Evolutionary conservation across 2,329 filamentous ascomycete species (phyloP), one percentile per base, ranked within the genome.

Genomic region (Periconia sp.): DNA sequence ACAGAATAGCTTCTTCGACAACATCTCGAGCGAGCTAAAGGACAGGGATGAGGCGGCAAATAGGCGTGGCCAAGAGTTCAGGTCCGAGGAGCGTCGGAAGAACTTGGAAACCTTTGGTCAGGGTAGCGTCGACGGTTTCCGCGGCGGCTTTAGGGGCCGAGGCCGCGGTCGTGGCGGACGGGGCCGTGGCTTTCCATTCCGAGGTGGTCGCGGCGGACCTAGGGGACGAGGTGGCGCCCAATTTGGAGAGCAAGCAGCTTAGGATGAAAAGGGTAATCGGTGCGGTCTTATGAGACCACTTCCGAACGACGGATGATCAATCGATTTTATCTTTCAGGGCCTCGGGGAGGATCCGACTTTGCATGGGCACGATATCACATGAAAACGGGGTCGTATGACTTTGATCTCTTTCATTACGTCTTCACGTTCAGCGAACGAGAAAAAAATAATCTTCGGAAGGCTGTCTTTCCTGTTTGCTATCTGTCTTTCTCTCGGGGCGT

Each of bases 21-120:
- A 99, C 70, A 96, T 99, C 53, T 95, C 90, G 1, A 95, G 89
- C 55, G 94, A 99, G 68, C 82, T 89, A 50, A 95, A 88, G 70
- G 94, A 99, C 54, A 84, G 94, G 30, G 85, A 89, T 37, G 89
- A 92, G 49, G 85, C 85, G 26, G 78, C 71, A 22, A 66, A 77
- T 29, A 80, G 80, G 4, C 80, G 83, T 50, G 91, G 90, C 22
- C 84, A 88, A 34, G 90, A 95, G 68, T 95, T 94, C 84, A 85
- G 94, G 40, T 87, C 85, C 26, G 91, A 97, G 69, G 94, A 97
- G 69, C 89, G 95, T 68, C 90, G 87, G 69, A 91, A 90, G 75
- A 97, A 97, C 68, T 88, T 99, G 65, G 94, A 99, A 74, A 99
- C 94, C 0, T 99, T 99, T 57, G 94, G 94, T 7, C 92, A 97